Percentiles rank a stretch among this genome's conserved stretches.
These are phyloP conservation scores for Curvularia spicifera DNA, from an alignment of 2,329 filamentous ascomycete genomes.

Conservation along the genomic window DNA sequence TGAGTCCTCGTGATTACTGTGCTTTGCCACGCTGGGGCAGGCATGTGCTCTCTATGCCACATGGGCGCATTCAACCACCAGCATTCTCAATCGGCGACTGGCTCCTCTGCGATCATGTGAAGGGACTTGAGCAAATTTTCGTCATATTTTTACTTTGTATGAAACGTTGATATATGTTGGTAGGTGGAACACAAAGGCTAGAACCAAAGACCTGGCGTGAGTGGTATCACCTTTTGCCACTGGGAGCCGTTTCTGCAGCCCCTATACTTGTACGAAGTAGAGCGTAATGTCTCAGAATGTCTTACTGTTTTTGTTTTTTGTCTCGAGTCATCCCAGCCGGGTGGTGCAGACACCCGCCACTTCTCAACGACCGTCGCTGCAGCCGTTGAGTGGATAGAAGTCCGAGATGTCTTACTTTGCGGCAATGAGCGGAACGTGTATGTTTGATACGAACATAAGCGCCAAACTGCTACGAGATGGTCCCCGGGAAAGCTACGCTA, in stretches of 20 bases:
- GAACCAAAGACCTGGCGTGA: background rate
- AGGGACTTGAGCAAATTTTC: background rate
- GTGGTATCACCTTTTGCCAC: background rate
- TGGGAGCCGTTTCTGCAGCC: conserved; percentile 1
- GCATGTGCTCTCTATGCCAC: background rate
- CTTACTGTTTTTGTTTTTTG: background rate
- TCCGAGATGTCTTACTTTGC: conserved; percentile 24
- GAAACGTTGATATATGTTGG: background rate
- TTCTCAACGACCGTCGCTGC: conserved; percentile 17
- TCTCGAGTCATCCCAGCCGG: background rate
- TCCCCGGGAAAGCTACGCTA: background rate
- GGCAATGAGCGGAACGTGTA: conserved; percentile 9
- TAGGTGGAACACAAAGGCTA: background rate
- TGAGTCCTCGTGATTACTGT: background rate
- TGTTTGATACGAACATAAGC: background rate
- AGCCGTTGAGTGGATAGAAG: conserved; percentile 12
- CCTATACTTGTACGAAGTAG: background rate
- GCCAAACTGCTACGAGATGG: background rate
- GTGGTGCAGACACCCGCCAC: background rate
- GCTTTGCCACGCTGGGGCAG: background rate
- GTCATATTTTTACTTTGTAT: background rate
- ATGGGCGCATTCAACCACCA: background rate
- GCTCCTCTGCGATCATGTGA: background rate
- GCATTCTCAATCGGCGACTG: background rate
- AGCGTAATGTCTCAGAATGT: background rate